Percentiles rank a stretch among this genome's conserved stretches.
phyloP scores from a whole-genome alignment of 192 early-diverging fungal species.

The Coemansia sp. region DNA sequence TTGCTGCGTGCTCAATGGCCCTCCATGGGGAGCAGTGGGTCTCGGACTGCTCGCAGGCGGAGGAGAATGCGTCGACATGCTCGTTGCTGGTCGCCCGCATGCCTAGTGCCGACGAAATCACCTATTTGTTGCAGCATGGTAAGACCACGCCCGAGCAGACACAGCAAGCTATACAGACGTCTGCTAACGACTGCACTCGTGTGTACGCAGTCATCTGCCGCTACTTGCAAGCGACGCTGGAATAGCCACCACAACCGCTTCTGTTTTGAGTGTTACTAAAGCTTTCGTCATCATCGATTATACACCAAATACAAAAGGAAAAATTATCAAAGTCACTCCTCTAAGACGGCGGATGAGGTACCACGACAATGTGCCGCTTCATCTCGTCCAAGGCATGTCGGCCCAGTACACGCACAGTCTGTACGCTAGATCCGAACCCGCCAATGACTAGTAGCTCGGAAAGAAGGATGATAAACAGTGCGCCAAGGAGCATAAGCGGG shows the following conservation, averaged over 20 bases:
- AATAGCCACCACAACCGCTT: slow-evolving; percentile 8
- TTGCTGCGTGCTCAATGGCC: slow-evolving; percentile 53
- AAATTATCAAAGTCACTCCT: background rate
- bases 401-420: slow-evolving; percentile 26
- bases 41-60: slow-evolving; percentile 45
- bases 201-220: slow-evolving; percentile 56
- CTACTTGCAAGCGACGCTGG: slow-evolving; percentile 33
- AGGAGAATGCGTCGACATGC: slow-evolving; percentile 37
- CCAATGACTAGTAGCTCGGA: slow-evolving; percentile 47
- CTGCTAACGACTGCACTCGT: slow-evolving; percentile 35
- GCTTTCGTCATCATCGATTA: background rate
- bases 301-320: background rate
- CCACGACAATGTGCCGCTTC: slow-evolving; percentile 22
- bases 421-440: slow-evolving; percentile 24
- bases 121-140: slow-evolving; percentile 54
- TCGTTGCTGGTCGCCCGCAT: slow-evolving; percentile 46
- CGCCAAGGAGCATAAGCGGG: slow-evolving; percentile 48
- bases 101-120: slow-evolving; percentile 55
- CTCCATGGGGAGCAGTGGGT: slow-evolving; percentile 34
- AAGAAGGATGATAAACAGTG: slow-evolving; percentile 38
- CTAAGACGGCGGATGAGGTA: slow-evolving; percentile 30
- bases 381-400: slow-evolving; percentile 23
- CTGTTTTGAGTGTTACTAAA: background rate
- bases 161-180: slow-evolving; percentile 44
- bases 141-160: slow-evolving; percentile 42